Percentiles rank a stretch among this genome's conserved stretches.
Evolutionary conservation across 2,329 filamentous ascomycete species (phyloP).

Genomic region (Xylariaceae sp.): DNA sequence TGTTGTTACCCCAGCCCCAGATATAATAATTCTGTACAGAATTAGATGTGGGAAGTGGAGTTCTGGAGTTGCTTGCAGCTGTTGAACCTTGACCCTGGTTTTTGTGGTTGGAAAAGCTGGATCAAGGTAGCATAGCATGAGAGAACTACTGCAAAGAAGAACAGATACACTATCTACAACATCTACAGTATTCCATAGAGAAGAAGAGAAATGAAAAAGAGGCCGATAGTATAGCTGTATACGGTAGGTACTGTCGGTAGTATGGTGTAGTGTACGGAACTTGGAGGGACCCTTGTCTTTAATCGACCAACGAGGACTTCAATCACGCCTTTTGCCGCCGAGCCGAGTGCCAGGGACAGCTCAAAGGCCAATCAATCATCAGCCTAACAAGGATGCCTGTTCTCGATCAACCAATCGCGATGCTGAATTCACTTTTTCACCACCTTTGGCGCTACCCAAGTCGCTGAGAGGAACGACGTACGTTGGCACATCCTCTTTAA

Average conservation of each 20-base stretch:
- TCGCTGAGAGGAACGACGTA: constrained; percentile 45
- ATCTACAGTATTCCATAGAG: no score
- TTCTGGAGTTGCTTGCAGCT: constrained; percentile 20
- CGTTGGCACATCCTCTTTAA: constrained; percentile 33
- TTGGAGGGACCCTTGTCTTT: constrained; percentile 32
- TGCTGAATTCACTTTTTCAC: constrained; percentile 47
- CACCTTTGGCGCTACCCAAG: constrained; percentile 41
- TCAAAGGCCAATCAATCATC: constrained; percentile 41
- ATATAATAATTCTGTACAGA: constrained; percentile 23
- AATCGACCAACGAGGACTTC: constrained; percentile 38
- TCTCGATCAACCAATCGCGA: constrained; percentile 33
- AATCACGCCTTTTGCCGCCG: constrained; percentile 45
- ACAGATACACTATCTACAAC: no score
- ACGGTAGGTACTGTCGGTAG: not conserved
- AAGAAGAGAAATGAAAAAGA: no score
- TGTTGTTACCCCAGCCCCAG: constrained; percentile 31
- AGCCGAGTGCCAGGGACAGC: constrained; percentile 39
- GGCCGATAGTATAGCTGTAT: no score
- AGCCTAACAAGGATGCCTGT: constrained; percentile 25
- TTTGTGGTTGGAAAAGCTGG: not conserved
- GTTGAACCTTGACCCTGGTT: constrained; percentile 18
- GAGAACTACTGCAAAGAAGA: not conserved
- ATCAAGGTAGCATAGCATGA: constrained; percentile 16
- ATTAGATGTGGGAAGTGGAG: constrained; percentile 25
- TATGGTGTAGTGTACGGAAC: constrained; percentile 15